Evolutionary conservation across 495 filamentous ascomycete species (phyloP), one percentile per base, ranked within the genome.

Genomic region (Terfezia boudieri): DNA sequence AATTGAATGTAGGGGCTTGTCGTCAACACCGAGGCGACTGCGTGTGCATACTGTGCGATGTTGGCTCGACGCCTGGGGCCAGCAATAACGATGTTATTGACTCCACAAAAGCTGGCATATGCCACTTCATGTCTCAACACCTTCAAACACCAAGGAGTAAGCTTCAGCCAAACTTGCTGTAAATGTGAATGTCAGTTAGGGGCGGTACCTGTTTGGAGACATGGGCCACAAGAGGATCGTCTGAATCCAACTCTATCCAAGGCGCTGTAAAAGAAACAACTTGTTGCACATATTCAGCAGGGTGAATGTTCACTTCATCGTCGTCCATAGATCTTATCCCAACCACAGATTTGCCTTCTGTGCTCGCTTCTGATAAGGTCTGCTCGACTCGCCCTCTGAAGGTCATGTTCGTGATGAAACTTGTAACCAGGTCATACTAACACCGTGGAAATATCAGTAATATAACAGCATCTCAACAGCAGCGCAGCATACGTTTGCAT

Each of bases 41-140:
- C 79, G 55, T 85, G 77, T 36, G 86, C 86, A 72, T 88, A 96
- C 61, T 84, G 82, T 3, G 77, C 63, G 36, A 75, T 46, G 5
- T 59, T 62, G 14, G 52, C 54, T 50, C 49, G 56, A 14, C 55
- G 71, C 74, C 64, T 65, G 1, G 88, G 90, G 5, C 86, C 84
- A 3, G 79, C 80, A 36, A 96, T 70, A 53, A 95, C 70, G 41
- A 99, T 73, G 65, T 82, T 92, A 20, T 77, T 78, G 57, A 87
- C 74, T 14, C 90, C 90, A 64, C 86, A 93, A 69, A 95, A 99
- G 51, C 83, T 85, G 37, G 90, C 92, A 67, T 95, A 99, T 20
- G 83, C 80, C 16, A 96, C 76, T 60, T 99, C 90, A 53, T 90
- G 70, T 65, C 86, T 85, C 50, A 99, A 69, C 2, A 94, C 84